Evolutionary conservation across 2,329 filamentous ascomycete genomes (phyloP).

Genomic region (Diplodia sapinea): DNA sequence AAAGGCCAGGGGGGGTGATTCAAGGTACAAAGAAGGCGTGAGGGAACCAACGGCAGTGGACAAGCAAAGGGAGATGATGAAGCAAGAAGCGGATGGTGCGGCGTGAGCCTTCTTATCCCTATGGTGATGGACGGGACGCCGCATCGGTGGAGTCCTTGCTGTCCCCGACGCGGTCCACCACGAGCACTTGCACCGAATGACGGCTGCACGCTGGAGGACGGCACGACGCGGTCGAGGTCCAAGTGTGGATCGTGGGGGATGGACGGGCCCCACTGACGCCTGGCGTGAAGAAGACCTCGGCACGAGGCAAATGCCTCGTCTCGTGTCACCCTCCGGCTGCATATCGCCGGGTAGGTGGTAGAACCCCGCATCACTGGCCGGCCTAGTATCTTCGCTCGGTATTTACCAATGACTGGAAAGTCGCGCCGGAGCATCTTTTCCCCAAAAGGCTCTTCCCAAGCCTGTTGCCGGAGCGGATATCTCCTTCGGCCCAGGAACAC

Average conservation of each 20-base stretch:
- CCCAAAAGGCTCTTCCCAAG: neutral
- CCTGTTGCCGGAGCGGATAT: neutral
- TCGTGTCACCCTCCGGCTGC: neutral
- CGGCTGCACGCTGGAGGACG: neutral
- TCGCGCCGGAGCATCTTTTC: neutral
- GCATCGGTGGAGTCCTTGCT: neutral
- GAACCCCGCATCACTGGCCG: neutral
- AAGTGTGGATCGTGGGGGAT: neutral
- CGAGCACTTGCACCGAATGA: neutral
- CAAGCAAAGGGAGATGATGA: neutral
- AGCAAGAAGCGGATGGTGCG: neutral
- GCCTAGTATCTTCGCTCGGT: neutral
- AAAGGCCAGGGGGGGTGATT: neutral
- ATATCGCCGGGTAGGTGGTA: neutral
- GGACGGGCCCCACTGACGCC: neutral
- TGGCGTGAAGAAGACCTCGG: constrained; percentile 3
- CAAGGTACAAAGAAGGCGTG: too few species aligned
- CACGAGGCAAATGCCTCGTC: constrained; percentile 12
- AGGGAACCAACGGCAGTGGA: neutral
- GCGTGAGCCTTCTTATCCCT: neutral
- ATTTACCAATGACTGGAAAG: neutral
- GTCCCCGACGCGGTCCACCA: neutral
- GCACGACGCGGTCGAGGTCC: constrained; percentile 6
- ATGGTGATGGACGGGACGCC: neutral
- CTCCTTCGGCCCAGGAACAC: neutral